Conservation (phyloP, 208 protist genomes). For the Leishmania arabica region DNA sequence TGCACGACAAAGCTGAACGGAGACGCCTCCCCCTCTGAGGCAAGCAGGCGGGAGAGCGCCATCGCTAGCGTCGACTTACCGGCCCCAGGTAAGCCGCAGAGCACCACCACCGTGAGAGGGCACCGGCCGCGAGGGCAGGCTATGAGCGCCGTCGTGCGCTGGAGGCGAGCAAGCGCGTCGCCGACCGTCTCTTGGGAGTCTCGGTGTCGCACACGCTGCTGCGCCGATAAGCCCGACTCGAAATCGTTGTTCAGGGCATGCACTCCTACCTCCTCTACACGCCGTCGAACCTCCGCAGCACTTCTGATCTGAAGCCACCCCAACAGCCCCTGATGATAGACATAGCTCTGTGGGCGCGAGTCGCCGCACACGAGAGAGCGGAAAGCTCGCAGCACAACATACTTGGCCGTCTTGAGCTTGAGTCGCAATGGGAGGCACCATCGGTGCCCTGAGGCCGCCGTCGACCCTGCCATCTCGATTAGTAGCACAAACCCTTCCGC, state of each 20-base stretch:
- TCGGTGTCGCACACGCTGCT: constrained; percentile 38
- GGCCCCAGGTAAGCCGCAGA: constrained; percentile 72
- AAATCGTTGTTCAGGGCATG: constrained; percentile 43
- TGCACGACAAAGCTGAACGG: constrained; percentile 48
- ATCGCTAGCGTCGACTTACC: constrained; percentile 66
- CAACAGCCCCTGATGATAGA: constrained; percentile 62
- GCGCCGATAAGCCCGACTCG: constrained; percentile 30
- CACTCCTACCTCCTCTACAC: constrained; percentile 37
- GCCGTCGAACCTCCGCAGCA: constrained; percentile 3
- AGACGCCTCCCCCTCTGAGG: constrained; percentile 7
- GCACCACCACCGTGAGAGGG: constrained; percentile 54
- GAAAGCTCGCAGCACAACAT: constrained; percentile 77
- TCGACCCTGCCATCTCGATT: constrained; percentile 34
- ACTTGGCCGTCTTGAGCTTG: constrained; percentile 83
- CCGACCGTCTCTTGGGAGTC: constrained; percentile 39
- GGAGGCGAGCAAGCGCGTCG: constrained; percentile 41
- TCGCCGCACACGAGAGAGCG: constrained; percentile 71
- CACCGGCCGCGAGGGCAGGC: constrained; percentile 11
- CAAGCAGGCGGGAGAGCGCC: constrained; percentile 21
- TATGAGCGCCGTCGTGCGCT: constrained; percentile 36
- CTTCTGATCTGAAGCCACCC: constrained; percentile 39
- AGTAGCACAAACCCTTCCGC: constrained; percentile 86
- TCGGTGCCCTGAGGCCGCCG: not conserved
- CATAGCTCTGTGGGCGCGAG: constrained; percentile 32
- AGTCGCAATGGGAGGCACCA: constrained; percentile 67